phyloP scores from a whole-genome alignment of 768 basidiomycete genomes.

The Boletus subparvulus region DNA sequence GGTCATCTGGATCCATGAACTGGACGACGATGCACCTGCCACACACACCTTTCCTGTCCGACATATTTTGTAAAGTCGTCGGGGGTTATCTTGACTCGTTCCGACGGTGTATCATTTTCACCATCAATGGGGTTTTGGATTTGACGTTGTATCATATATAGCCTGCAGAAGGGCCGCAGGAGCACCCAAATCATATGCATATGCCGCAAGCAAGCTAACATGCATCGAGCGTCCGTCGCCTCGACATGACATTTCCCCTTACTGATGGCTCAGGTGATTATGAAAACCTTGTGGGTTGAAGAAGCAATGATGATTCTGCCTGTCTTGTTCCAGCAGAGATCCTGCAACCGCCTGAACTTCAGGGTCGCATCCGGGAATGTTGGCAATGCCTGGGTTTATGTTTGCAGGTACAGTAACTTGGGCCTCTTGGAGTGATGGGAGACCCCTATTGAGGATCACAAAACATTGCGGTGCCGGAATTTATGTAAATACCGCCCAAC shows the following conservation, averaged over 20 bases:
- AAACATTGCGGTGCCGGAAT: background rate
- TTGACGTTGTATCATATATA: conserved; percentile 42
- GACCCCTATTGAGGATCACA: background rate
- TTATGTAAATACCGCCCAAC: no score
- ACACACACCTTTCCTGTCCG: conserved; percentile 45
- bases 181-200: conserved; percentile 59
- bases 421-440: background rate
- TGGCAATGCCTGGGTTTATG: conserved; percentile 41
- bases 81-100: conserved; percentile 31
- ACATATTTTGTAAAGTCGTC: conserved; percentile 53
- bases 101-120: conserved; percentile 26
- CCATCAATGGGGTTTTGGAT: conserved; percentile 41
- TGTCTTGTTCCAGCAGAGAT: conserved; percentile 48
- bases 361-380: conserved; percentile 46
- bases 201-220: conserved; percentile 52
- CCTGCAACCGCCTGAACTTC: conserved; percentile 43
- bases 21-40: conserved; percentile 32
- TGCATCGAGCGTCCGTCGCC: background rate
- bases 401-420: conserved; percentile 15
- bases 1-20: conserved; percentile 26
- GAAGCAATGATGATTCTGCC: conserved; percentile 51
- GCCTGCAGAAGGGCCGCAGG: conserved; percentile 44
- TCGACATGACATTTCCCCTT: conserved; percentile 14
- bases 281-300: conserved; percentile 46
- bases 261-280: conserved; percentile 64